phyloP scores from a whole-genome alignment of 2,329 filamentous ascomycete genomes.

The Emericellopsis atlantica region DNA sequence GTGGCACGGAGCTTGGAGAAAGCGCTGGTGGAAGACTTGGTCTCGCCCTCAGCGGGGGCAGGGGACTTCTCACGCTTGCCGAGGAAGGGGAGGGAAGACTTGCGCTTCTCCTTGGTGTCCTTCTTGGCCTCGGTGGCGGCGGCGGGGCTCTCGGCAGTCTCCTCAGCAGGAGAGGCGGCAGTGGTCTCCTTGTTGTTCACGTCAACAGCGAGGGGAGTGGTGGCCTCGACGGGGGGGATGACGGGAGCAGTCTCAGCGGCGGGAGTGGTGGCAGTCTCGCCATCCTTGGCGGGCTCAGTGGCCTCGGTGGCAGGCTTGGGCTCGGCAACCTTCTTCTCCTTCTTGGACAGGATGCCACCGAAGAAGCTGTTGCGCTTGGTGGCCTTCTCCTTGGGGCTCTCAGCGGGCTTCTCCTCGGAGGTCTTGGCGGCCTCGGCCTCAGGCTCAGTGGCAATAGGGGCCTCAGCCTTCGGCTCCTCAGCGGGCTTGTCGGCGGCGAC shows the following conservation, averaged over 20 bases:
- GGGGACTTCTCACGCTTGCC: constrained; percentile 62
- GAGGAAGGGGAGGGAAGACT: constrained; percentile 63
- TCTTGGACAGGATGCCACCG: constrained; percentile 34
- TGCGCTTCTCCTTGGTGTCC: constrained; percentile 69
- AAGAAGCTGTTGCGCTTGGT: constrained; percentile 47
- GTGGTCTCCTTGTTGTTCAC: constrained; percentile 33
- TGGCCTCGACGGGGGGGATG: constrained; percentile 45
- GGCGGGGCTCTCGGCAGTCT: constrained; percentile 20
- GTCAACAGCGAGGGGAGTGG: constrained; percentile 42
- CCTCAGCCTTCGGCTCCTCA: constrained; percentile 17
- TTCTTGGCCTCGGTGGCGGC: constrained; percentile 42
- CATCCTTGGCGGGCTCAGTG: constrained; percentile 28
- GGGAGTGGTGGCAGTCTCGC: constrained; percentile 22
- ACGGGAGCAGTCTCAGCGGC: constrained; percentile 39
- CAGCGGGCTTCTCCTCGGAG: constrained; percentile 19
- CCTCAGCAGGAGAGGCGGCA: constrained; percentile 20
- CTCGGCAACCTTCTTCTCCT: constrained; percentile 47
- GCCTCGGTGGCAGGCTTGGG: constrained; percentile 25
- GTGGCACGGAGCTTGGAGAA: constrained; percentile 51
- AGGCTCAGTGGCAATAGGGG: constrained; percentile 14
- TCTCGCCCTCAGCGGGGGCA: constrained; percentile 47
- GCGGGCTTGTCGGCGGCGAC: constrained; percentile 22
- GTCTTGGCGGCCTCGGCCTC: constrained; percentile 21
- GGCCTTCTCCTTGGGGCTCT: constrained; percentile 34
- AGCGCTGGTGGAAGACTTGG: constrained; percentile 36